These are phyloP conservation scores for Gynochthodes officinalis DNA, from an alignment of 257 asterid species.

Conservation along the genomic window DNA sequence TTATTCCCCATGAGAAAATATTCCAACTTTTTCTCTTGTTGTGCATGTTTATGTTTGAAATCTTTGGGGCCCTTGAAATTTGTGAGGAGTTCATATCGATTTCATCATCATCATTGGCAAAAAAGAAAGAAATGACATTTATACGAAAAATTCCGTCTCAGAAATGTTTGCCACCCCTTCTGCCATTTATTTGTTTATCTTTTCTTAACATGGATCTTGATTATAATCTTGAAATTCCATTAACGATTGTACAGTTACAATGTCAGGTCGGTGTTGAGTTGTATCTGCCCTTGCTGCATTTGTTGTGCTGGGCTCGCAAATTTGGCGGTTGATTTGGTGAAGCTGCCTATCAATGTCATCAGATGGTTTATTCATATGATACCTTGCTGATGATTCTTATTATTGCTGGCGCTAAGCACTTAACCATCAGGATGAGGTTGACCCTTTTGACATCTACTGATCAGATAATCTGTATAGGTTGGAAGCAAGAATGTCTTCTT, in stretches of 20 bases:
- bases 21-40: too few relatives aligned
- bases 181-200: too few relatives aligned
- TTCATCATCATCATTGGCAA: too few relatives aligned
- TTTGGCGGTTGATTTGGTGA: slow-evolving; percentile 36
- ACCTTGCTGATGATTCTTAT: slow-evolving; percentile 39
- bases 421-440: background rate
- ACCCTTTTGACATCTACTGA: background rate
- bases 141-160: too few relatives aligned
- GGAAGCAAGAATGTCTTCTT: background rate
- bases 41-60: background rate
- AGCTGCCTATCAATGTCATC: slow-evolving; percentile 42
- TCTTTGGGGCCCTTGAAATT: too few relatives aligned
- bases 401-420: background rate
- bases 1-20: background rate
- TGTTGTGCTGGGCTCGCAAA: slow-evolving; percentile 47
- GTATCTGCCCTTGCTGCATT: slow-evolving; percentile 56
- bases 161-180: background rate
- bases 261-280: slow-evolving; percentile 36
- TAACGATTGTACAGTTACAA: background rate
- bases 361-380: slow-evolving; percentile 44
- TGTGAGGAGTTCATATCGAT: too few relatives aligned
- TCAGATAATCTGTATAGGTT: background rate
- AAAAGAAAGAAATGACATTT: too few relatives aligned
- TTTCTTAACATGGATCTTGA: background rate
- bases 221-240: background rate